Conservation (phyloP, 345 rosid species). For the Boechera divaricarpa region DNA sequence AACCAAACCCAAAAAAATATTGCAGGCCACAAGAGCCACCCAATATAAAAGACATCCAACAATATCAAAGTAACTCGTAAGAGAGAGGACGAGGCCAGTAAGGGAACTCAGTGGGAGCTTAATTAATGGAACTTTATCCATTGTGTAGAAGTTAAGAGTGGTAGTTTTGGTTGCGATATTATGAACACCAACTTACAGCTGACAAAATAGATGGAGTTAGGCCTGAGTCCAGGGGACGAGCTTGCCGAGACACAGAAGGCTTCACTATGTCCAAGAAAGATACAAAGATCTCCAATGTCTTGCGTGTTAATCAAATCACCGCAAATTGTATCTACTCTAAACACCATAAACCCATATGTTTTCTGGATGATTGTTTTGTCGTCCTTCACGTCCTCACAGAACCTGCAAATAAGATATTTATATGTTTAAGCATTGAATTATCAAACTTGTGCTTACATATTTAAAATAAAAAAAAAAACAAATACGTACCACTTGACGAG, state of each 20-base stretch:
- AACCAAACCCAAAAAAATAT: neutral
- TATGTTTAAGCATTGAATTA: neutral
- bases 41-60: neutral
- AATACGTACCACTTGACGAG: conserved; percentile 2
- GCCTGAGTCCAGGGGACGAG: conserved; percentile 5
- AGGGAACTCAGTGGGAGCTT: conserved; percentile 11
- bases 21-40: neutral
- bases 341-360: neutral
- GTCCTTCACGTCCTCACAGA: neutral
- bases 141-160: neutral
- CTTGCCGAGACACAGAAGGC: neutral
- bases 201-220: conserved; percentile 6
- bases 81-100: conserved; percentile 1
- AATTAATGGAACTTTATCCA: neutral
- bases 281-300: conserved; percentile 13
- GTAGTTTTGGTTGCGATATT: neutral
- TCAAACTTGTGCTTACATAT: neutral
- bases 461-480: neutral
- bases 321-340: conserved; percentile 2
- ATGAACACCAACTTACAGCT: conserved; percentile 1
- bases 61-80: neutral
- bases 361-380: neutral
- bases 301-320: neutral
- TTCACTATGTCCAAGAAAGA: neutral
- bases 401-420: neutral